Evolutionary conservation across 495 filamentous ascomycete genomes (phyloP).

Genomic region (Hypoxylon fuscum): DNA sequence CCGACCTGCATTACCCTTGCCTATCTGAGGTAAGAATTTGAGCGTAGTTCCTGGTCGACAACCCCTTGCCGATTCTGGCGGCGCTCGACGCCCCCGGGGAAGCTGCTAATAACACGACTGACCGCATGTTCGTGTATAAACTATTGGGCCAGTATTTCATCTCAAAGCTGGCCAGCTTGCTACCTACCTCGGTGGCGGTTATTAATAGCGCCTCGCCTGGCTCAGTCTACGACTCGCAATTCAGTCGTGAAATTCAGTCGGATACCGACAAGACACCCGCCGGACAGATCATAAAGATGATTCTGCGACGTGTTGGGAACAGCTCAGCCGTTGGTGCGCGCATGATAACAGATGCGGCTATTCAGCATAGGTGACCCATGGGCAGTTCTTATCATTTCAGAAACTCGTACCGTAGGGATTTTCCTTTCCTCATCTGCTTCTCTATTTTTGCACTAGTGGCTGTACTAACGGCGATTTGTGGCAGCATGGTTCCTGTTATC

Average conservation of each 20-base stretch:
- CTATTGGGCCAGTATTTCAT: slow-evolving; percentile 51
- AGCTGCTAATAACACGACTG: slow-evolving; percentile 31
- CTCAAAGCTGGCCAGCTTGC: slow-evolving; percentile 46
- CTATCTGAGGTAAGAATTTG: slow-evolving; percentile 21
- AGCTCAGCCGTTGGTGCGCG: slow-evolving; percentile 45
- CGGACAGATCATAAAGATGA: slow-evolving; percentile 19
- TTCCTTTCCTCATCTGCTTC: not conserved
- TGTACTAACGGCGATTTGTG: not conserved
- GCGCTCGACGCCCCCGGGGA: slow-evolving; percentile 48
- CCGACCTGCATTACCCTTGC: slow-evolving; percentile 17
- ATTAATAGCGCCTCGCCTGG: slow-evolving; percentile 57
- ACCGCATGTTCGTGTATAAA: slow-evolving; percentile 50
- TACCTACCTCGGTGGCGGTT: slow-evolving; percentile 49
- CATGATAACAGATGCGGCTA: slow-evolving; percentile 49
- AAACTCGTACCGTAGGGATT: slow-evolving; percentile 48
- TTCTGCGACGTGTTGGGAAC: slow-evolving; percentile 36
- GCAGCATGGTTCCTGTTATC: slow-evolving; percentile 11
- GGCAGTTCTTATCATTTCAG: slow-evolving; percentile 49
- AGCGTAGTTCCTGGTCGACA: not conserved
- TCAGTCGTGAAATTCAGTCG: slow-evolving; percentile 49
- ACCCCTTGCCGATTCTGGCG: slow-evolving; percentile 43
- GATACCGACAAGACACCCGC: slow-evolving; percentile 21
- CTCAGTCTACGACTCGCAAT: slow-evolving; percentile 46
- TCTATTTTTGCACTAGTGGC: not conserved
- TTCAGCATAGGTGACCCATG: slow-evolving; percentile 53